Base-by-base conservation (phyloP, 73 alveolate genomes). In the Tetrahymena malaccensis region DNA sequence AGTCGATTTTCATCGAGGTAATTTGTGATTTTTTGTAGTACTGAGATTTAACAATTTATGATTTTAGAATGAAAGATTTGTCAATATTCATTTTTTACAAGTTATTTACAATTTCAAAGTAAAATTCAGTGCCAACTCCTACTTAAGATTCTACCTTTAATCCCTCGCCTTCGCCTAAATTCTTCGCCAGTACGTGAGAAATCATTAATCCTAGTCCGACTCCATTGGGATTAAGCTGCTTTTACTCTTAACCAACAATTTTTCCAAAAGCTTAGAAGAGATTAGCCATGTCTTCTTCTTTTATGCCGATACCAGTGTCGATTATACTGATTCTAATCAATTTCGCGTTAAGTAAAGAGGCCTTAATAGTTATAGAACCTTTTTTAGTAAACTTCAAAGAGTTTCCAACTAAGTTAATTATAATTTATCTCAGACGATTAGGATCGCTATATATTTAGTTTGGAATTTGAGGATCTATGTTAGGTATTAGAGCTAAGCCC, bases 141-240 rank as follows among this genome's bases (percentile, higher is more conserved):
- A 56, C 34, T n/a, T 55, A 55, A 22, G 96, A 94, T 38, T 94
- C 96, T 19, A 94, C 96, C 22, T 94, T 34, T 94, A 94, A 94
- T 3, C 96, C 96, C 10, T 43, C 96, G n/a, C 93, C 96, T 94
- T 70, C 94, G 6, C 96, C 96, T 43, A 94, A 94, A 43, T 85
- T 94, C 21, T 94, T 27, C 31, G 96, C 96, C 70, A 94, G 43
- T 12, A 94, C 94, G 85, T 94, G 93, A 94, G 95, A 85, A 4
- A 94, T 94, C 96, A 94, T 94, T 31, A 94, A 85, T 4, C 96
- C 96, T 89, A 94, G 84, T 22, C 96, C 96, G 3, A 94, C 96
- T 33, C 96, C 96, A 31, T 70, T 38, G 4, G 96, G 93, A 85
- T 94, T 94, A n/a, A 94, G 85, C 25, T 94, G 35, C 22, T 94